Percentiles rank a stretch among this genome's conserved stretches.
Conservation (phyloP, 1,284 basidiomycete species). For the Omphalotus olearius region DNA sequence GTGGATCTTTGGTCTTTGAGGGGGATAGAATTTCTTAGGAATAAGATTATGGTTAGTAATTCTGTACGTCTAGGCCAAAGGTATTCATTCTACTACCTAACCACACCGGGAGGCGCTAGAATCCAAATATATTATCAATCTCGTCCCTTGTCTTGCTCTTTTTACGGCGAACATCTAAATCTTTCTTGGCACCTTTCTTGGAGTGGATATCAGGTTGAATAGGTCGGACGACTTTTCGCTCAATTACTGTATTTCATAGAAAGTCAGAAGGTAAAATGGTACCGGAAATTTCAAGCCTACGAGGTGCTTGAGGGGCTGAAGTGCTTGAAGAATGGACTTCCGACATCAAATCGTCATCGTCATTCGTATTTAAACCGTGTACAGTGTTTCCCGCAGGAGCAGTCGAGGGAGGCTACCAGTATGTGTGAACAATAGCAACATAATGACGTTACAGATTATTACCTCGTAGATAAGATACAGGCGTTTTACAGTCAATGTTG, state of each 20-base stretch:
- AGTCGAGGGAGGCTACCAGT: too few species aligned
- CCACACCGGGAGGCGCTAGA: constrained; percentile 19
- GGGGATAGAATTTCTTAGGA: too few species aligned
- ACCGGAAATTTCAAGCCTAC: not conserved
- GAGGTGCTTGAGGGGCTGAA: not conserved
- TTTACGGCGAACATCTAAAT: not conserved
- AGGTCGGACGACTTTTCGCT: not conserved
- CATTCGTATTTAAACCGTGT: too few species aligned
- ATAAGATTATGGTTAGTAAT: too few species aligned
- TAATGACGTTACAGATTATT: too few species aligned
- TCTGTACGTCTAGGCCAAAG: too few species aligned
- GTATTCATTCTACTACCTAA: too few species aligned
- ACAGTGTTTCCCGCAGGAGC: too few species aligned
- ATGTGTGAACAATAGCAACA: too few species aligned
- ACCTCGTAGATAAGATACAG: constrained; percentile 7
- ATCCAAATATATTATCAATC: constrained; percentile 67
- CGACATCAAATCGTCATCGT: too few species aligned
- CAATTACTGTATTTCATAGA: not conserved
- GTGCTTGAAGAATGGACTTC: too few species aligned
- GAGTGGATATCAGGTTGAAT: not conserved
- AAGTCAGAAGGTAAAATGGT: not conserved
- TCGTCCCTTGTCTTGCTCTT: constrained; percentile 44
- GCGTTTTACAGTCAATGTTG: constrained; percentile 3
- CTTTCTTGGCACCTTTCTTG: not conserved
- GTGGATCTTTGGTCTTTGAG: too few species aligned